These are phyloP conservation scores for Prunus mume DNA, from an alignment of 306 rosid species.

Conservation along the genomic window DNA sequence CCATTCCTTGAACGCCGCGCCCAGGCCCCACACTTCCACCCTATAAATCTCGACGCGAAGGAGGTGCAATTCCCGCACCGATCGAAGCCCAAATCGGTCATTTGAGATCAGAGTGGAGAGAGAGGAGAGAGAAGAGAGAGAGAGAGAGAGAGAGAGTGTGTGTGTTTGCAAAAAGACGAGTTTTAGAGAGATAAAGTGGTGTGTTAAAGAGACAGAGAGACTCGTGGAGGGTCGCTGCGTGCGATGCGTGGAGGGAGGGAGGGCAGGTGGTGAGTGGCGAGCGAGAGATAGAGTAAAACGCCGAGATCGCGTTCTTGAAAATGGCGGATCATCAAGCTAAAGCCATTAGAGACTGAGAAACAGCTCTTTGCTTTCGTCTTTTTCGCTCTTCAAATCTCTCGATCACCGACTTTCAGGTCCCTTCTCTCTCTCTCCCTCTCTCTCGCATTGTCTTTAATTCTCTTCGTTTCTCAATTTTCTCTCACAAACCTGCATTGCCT, in stretches of 20 bases:
- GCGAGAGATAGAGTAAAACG: slow-evolving; percentile 6
- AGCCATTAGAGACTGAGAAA: background rate
- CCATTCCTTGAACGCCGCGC: background rate
- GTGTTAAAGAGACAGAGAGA: background rate
- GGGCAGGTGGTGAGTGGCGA: slow-evolving; percentile 4
- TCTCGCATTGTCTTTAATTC: background rate
- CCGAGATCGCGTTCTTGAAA: slow-evolving; percentile 17
- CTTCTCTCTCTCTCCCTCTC: background rate
- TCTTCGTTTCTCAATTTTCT: background rate
- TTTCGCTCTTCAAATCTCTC: background rate
- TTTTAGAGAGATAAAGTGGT: slow-evolving; percentile 4
- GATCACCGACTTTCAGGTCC: background rate
- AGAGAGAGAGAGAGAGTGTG: slow-evolving; percentile 10
- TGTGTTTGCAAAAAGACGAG: background rate
- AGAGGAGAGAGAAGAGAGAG: slow-evolving; percentile 3
- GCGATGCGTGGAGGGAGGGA: slow-evolving; percentile 40
- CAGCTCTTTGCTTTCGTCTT: too few relatives aligned
- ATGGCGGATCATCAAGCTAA: slow-evolving; percentile 26
- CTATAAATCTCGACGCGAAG: background rate
- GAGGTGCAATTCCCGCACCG: background rate
- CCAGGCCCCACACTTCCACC: slow-evolving; percentile 3
- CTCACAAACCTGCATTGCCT: background rate
- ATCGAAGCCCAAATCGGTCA: slow-evolving; percentile 23
- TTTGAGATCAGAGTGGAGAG: background rate
- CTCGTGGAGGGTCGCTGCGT: slow-evolving; percentile 34